Evolutionary conservation across 2,329 filamentous ascomycete genomes (phyloP), one percentile per base, ranked within the genome.

Genomic region (Claviceps paspali): DNA sequence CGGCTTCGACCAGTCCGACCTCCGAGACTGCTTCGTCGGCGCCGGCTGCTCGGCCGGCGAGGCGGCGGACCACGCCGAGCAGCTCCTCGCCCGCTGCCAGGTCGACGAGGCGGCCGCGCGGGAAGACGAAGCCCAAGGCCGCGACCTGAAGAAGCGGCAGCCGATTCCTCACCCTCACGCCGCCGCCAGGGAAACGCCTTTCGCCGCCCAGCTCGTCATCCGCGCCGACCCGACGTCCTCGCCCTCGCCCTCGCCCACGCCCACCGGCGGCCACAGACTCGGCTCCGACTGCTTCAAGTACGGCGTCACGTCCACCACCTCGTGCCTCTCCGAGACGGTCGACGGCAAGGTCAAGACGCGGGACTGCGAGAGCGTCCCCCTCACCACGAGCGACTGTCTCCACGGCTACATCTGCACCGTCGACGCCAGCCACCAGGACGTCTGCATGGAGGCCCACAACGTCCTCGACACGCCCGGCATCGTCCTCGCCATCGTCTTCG

Each of bases 401-500:
- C 47, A 53, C 4, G 61, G 59, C 26, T 55, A 63, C 39, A 53
- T 63, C 45, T 74, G 70, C 63, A 51, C 48, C 43, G 47, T 52
- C 35, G 58, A 64, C 54, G 35, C 36, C 33, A 35, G 47, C 36
- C 54, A 60, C 47, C 46, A 51, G 24, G 49, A 55, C 33, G 52
- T 60, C n/a, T 71, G 67, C 60, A 57, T 58, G 43, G 43, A 50
- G 44, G 51, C 52, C 31, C 42, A 59, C 6, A 52, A 64, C 48
- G 29, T 8, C 15, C 54, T 72, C 38, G 60, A 59, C 45, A 48
- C 59, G 2, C 56, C 56, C 29, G 68, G 64, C 42, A 56, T 68
- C 47, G 55, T 70, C 49, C 59, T 73, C 43, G 54, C 61, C 47
- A 54, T 68, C 43, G 46, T 65, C 51, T 64, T 76, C 27, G 63